A percentile compares a stretch with the other conserved stretches of the same genome.
These are phyloP conservation scores for Bipolaris gigantea DNA, from an alignment of 2,329 filamentous ascomycete genomes.

Conservation along the genomic window DNA sequence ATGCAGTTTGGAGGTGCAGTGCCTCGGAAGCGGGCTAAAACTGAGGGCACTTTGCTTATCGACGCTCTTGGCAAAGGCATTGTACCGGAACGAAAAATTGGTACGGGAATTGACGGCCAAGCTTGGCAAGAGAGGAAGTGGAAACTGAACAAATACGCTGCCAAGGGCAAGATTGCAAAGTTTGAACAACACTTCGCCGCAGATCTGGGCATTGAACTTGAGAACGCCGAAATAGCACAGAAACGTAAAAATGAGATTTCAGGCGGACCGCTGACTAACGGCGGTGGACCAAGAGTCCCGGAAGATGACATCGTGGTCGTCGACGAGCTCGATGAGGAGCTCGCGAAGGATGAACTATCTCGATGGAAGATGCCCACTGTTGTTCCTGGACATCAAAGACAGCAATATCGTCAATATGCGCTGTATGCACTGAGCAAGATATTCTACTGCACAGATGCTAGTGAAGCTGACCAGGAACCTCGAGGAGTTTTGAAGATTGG, in stretches of 20 bases:
- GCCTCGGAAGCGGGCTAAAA: conserved; percentile 43
- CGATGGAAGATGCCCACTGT: conserved; percentile 53
- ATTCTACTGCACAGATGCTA: conserved; percentile 41
- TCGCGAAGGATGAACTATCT: conserved; percentile 33
- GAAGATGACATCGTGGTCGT: conserved; percentile 20
- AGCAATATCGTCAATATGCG: conserved; percentile 67
- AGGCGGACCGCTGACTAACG: conserved; percentile 27
- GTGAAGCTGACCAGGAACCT: conserved; percentile 8
- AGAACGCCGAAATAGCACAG: conserved; percentile 17
- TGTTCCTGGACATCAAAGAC: conserved; percentile 50
- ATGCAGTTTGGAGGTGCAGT: conserved; percentile 56
- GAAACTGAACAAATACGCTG: conserved; percentile 44
- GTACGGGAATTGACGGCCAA: conserved; percentile 16
- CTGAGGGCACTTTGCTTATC: conserved; percentile 62
- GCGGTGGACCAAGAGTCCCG: conserved; percentile 22
- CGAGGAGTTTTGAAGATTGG: conserved; percentile 41
- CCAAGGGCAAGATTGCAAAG: conserved; percentile 40
- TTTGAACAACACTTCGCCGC: conserved; percentile 49
- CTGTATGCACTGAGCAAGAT: conserved; percentile 56
- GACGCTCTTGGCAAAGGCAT: conserved; percentile 73
- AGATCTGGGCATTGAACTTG: conserved; percentile 43
- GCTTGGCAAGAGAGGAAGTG: conserved; percentile 35
- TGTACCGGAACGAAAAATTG: conserved; percentile 6
- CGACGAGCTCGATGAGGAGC: conserved; percentile 21
- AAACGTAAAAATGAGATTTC: conserved; percentile 25